Base-by-base conservation (phyloP, 2,329 filamentous ascomycete species). In the Calonectria pauciramosa region DNA sequence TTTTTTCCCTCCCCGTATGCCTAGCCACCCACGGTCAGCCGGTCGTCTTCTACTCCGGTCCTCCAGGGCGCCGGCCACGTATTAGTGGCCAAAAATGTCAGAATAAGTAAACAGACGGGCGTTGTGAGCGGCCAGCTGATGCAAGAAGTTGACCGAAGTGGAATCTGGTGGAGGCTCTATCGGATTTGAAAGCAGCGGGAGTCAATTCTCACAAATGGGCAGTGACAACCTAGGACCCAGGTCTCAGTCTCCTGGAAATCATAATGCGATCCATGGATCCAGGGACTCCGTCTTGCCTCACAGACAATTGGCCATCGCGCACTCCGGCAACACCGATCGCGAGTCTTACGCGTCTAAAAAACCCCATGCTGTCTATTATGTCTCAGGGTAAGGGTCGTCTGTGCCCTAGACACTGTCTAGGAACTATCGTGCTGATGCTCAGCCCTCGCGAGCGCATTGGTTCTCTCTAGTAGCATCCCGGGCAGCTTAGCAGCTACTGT, bases 341-440 rank as follows among this genome's bases (percentile, higher is more conserved):
- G 32, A 63, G 71, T 70, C 67, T 44, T n/a, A 54, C 20, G 34
- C n/a, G 38, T 41, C 44, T 44, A 63, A n/a, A 30, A 60, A 41
- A n/a, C 49, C 36, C 54, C n/a, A 38, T 47, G 34, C 36, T 60
- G 23, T 41, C 34, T 59, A 70, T 38, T 63, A 38, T 18, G 41
- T 71, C 44, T 67, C 38, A 59, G 38, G 32, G 36, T 38, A 65
- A 44, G 72, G 69, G 75, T 70, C 34, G 63, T 71, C 67, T 68
- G 71, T 78, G 71, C 56, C 49, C 74, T 70, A 70, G 67, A 74
- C 71, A 72, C 23, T 70, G 71, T 76, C 75, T 77, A 60, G 30
- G 54, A 30, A 70, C 71, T 75, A 76, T 70, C 20, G 68, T 52
- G 38, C 47, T 49, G 34, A 54, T 71, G 67, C 68, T 70, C 75